Conservation (phyloP, 225 moss, liverwort and hornwort genomes). For the Polytrichum commune region DNA sequence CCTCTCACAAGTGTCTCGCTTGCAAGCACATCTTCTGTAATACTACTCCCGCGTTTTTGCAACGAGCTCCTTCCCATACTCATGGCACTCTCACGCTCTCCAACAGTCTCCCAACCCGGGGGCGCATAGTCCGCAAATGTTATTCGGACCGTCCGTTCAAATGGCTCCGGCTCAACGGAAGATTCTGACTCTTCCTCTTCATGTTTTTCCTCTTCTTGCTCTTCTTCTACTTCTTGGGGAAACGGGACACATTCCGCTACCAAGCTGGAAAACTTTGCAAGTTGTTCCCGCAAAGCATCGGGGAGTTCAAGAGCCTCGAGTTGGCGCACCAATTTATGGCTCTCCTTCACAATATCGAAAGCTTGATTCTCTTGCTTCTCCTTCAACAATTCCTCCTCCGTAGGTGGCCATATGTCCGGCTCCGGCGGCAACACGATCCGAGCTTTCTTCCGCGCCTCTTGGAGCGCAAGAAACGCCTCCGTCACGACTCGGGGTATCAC, state of each 20-base stretch:
- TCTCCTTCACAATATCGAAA: slow-evolving; percentile 27
- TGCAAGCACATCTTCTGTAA: slow-evolving; percentile 2
- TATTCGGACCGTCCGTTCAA: slow-evolving; percentile 12
- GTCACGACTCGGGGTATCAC: slow-evolving; percentile 9
- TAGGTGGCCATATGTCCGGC: neutral
- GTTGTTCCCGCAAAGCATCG: slow-evolving; percentile 2
- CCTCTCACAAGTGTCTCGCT: slow-evolving; percentile 16
- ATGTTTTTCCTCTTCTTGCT: neutral
- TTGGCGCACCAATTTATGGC: slow-evolving; percentile 15
- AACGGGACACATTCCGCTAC: slow-evolving; percentile 25
- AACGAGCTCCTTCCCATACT: neutral
- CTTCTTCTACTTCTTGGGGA: neutral
- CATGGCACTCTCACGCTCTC: slow-evolving; percentile 6
- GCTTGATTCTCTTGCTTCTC: slow-evolving; percentile 18
- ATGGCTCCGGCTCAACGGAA: neutral
- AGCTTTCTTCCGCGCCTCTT: slow-evolving; percentile 8
- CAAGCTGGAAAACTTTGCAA: slow-evolving; percentile 21
- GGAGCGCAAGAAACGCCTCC: slow-evolving; percentile 22
- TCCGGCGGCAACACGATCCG: neutral
- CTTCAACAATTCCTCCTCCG: slow-evolving; percentile 5
- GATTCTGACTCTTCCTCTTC: neutral
- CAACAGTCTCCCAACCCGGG: neutral
- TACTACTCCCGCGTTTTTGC: neutral
- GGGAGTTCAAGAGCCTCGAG: slow-evolving; percentile 20
- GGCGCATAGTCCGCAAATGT: slow-evolving; percentile 24